phyloP scores from a whole-genome alignment of 169 alveolate genomes.

The Perkinsus olseni region DNA sequence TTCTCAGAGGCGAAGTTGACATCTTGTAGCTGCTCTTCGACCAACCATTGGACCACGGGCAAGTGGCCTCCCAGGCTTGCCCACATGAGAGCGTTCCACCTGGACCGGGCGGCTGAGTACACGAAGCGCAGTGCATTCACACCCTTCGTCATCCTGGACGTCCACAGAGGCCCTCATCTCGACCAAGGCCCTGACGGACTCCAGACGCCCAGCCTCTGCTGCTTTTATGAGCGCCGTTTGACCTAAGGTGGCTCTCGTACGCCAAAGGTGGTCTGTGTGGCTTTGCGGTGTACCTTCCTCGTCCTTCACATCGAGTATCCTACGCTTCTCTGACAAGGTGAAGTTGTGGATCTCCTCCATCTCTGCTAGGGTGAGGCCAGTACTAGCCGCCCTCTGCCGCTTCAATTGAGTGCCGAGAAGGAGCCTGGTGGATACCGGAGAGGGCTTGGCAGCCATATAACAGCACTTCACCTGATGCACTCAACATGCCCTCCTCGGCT shows the following conservation, averaged over 20 bases:
- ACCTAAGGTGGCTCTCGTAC: not conserved
- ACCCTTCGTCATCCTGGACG: conserved; percentile 4
- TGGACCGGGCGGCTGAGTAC: not conserved
- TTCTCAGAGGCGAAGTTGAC: conserved; percentile 3
- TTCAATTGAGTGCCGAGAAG: not conserved
- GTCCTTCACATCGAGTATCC: conserved; percentile 2
- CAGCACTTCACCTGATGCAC: not conserved
- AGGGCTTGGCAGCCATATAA: not conserved
- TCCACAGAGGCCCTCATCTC: conserved; percentile 3
- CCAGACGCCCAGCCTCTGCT: conserved; percentile 7
- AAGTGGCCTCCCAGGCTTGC: conserved; percentile 1
- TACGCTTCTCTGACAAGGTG: conserved; percentile 1
- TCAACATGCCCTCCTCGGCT: conserved; percentile 4
- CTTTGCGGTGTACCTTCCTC: not conserved
- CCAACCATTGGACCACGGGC: not conserved
- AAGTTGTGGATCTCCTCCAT: not conserved
- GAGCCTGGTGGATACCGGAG: not conserved
- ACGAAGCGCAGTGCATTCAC: not conserved
- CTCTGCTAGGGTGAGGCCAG: not conserved
- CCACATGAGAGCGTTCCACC: conserved; percentile 11
- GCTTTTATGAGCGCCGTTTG: conserved; percentile 3
- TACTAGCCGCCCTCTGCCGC: not conserved
- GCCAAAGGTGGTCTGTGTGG: not conserved
- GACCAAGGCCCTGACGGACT: not conserved
- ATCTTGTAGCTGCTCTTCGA: not conserved